phyloP scores from a whole-genome alignment of 441 rosid species.

The Hypseocharis bilobata region DNA sequence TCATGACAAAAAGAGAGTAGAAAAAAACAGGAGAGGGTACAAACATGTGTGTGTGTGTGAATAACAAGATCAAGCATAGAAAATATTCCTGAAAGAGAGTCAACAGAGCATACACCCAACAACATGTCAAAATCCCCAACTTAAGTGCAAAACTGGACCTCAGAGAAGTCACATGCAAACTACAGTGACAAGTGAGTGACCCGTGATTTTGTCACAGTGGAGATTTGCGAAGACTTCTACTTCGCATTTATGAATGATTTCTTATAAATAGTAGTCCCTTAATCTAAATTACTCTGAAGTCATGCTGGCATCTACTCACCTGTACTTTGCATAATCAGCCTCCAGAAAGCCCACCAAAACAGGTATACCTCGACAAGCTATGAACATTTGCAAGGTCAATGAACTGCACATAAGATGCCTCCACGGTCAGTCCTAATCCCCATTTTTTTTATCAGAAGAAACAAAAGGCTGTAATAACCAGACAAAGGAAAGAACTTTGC shows the following conservation, averaged over 20 bases:
- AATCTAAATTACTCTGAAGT: neutral
- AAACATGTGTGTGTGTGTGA: neutral
- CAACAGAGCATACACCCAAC: neutral
- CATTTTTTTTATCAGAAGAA: constrained; percentile 9
- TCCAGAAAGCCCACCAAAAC: constrained; percentile 88
- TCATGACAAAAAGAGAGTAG: neutral
- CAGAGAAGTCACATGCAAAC: neutral
- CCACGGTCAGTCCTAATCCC: constrained; percentile 24
- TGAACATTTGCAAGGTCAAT: constrained; percentile 92
- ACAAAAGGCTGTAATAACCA: constrained; percentile 10
- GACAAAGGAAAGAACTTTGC: constrained; percentile 17
- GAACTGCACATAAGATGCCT: constrained; percentile 46
- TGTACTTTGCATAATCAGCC: constrained; percentile 89
- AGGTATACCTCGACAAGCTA: constrained; percentile 91
- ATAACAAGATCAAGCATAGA: neutral
- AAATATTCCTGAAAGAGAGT: neutral
- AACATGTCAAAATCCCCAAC: constrained; percentile 1
- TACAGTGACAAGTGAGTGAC: neutral
- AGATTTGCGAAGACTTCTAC: neutral
- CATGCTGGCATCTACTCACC: constrained; percentile 35
- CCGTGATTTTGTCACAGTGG: no score
- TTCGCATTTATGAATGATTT: neutral
- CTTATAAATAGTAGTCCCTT: neutral
- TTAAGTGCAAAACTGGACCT: neutral
- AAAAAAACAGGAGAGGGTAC: neutral